Percentiles rank a stretch among this genome's conserved stretches.
Conservation (phyloP, 2,329 filamentous ascomycete species). For the Talaromyces sp. region DNA sequence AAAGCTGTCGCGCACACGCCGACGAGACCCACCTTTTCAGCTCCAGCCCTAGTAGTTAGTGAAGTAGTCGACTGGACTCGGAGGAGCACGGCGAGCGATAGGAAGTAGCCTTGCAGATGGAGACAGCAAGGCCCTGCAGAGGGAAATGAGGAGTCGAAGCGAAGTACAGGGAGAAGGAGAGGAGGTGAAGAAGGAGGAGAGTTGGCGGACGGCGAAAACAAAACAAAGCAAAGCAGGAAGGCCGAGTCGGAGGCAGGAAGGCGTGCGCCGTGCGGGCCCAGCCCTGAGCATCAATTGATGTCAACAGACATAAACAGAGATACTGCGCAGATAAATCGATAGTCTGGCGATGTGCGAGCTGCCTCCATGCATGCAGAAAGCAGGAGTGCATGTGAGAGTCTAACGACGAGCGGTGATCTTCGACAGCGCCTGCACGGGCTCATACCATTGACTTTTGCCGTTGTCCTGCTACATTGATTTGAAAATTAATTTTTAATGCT, state of each 20-base stretch:
- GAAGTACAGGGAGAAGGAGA: not conserved
- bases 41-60: not conserved
- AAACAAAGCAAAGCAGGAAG: not conserved
- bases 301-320: not conserved
- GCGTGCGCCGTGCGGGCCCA: not conserved
- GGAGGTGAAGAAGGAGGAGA: not conserved
- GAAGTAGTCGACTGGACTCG: not conserved
- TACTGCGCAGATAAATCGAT: not conserved
- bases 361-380: not conserved
- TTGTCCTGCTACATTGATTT: not conserved
- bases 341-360: not conserved
- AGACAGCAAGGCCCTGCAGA: constrained; percentile 3
- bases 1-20: not conserved
- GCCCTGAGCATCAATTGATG: not conserved
- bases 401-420: not conserved
- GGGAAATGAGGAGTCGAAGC: not conserved
- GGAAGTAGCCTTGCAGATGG: constrained; percentile 9
- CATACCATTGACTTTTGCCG: not conserved
- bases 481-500: not conserved
- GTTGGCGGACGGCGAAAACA: not conserved
- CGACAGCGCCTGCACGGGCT: not conserved
- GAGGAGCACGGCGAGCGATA: not conserved
- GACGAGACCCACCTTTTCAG: not conserved
- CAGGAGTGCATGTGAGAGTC: not conserved
- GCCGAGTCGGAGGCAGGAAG: not conserved